Evolutionary conservation across 2,329 filamentous ascomycete species (phyloP).

Genomic region (Exserohilum turcica): DNA sequence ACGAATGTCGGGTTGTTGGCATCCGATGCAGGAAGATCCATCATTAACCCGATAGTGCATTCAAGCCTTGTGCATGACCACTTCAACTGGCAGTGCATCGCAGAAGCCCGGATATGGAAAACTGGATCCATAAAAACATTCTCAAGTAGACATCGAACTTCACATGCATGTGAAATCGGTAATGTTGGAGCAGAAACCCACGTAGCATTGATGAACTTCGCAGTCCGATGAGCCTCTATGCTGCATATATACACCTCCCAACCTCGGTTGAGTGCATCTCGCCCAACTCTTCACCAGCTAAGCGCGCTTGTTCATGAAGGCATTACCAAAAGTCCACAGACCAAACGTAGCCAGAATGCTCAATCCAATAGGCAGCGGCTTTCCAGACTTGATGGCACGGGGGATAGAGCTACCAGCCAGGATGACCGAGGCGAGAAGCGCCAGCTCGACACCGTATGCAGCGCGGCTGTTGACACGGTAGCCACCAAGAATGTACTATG

Average conservation of each 20-base stretch:
- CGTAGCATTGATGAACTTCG: too few relatives aligned
- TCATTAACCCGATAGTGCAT: too few relatives aligned
- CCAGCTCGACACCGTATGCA: conserved; percentile 84
- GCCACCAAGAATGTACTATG: conserved; percentile 74
- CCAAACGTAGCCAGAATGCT: conserved; percentile 81
- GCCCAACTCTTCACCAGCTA: neutral
- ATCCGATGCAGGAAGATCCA: neutral
- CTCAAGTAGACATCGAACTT: neutral
- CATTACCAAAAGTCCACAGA: conserved; percentile 77
- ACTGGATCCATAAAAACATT: too few relatives aligned
- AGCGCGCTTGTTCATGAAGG: conserved; percentile 49
- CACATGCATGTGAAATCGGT: neutral
- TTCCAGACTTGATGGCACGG: conserved; percentile 78
- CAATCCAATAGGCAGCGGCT: conserved; percentile 81
- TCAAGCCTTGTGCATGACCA: too few relatives aligned
- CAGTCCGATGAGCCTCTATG: too few relatives aligned
- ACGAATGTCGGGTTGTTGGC: too few relatives aligned
- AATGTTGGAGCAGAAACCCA: too few relatives aligned
- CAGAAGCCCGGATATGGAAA: neutral
- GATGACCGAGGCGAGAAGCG: conserved; percentile 84
- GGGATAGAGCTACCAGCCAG: conserved; percentile 85
- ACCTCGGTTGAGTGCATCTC: too few relatives aligned
- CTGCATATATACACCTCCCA: too few relatives aligned
- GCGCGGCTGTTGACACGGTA: conserved; percentile 76
- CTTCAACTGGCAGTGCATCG: too few relatives aligned